Evolutionary conservation across 1,139 yeast genomes (phyloP).

Genomic region (Scheffersomyces insectosa): DNA sequence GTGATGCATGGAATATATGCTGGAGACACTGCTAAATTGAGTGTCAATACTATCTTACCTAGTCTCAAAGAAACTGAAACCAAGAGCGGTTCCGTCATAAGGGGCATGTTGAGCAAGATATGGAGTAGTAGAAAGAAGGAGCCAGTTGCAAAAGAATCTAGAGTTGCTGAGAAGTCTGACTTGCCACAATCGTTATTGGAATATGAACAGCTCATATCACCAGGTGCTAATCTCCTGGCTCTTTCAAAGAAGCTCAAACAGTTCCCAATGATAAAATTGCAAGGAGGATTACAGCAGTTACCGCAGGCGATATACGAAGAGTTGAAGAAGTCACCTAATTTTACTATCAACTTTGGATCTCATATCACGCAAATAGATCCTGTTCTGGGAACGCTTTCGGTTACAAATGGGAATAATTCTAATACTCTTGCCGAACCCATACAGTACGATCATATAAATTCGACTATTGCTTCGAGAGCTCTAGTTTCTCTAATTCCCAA

Average conservation of each 20-base stretch:
- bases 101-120: constrained; percentile 23
- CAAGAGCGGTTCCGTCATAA: constrained; percentile 60
- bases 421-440: constrained; percentile 8
- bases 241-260: constrained; percentile 39
- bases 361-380: constrained; percentile 23
- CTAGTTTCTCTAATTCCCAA: constrained; percentile 22
- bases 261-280: constrained; percentile 54
- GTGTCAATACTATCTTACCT: constrained; percentile 61
- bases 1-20: constrained; percentile 89
- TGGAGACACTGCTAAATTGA: constrained; percentile 70
- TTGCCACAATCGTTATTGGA: not conserved
- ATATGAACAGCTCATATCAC: constrained; percentile 38
- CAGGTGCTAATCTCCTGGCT: constrained; percentile 34
- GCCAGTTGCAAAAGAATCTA: constrained; percentile 1
- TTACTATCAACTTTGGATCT: constrained; percentile 32
- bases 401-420: constrained; percentile 3
- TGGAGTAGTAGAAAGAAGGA: constrained; percentile 9
- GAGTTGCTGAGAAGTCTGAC: constrained; percentile 17
- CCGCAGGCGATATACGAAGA: constrained; percentile 43
- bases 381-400: constrained; percentile 10
- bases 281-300: constrained; percentile 54
- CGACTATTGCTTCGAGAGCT: constrained; percentile 50
- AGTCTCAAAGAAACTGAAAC: constrained; percentile 55
- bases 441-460: constrained; percentile 53
- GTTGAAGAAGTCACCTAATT: constrained; percentile 38